Percentiles rank a stretch among this genome's conserved stretches.
Conservation (phyloP, 345 rosid genomes). For the Streptanthus diversifolius region DNA sequence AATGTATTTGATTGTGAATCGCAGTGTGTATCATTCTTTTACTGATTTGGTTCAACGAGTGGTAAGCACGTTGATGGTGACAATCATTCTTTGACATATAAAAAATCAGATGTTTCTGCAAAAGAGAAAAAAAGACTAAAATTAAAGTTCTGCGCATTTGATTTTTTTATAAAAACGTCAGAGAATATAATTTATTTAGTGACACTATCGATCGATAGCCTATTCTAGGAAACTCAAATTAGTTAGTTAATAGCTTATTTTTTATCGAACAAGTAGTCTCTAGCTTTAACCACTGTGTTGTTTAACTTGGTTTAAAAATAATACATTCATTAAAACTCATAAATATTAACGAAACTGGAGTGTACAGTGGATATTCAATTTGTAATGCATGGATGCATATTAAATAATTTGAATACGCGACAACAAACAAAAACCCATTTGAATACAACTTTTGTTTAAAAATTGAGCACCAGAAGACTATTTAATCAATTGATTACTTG, state of each 20-base stretch:
- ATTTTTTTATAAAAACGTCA: neutral
- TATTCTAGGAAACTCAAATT: neutral
- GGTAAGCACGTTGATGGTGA: neutral
- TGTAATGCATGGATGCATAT: constrained; percentile 2
- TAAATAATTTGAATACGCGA: neutral
- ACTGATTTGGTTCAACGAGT: neutral
- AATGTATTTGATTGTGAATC: neutral
- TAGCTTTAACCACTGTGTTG: neutral
- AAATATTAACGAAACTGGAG: neutral
- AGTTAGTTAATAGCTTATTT: neutral
- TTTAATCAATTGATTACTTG: neutral
- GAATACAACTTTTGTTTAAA: neutral
- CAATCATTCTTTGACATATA: neutral
- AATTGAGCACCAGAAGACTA: neutral
- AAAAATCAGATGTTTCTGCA: neutral
- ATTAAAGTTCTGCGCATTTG: neutral
- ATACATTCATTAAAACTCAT: neutral
- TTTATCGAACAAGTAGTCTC: neutral
- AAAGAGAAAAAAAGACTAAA: neutral
- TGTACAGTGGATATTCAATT: neutral
- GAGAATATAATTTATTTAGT: neutral
- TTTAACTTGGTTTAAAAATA: neutral
- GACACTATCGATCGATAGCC: neutral
- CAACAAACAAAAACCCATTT: neutral
- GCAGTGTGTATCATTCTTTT: neutral